Evolutionary conservation across 148 eudicot genomes (phyloP), one percentile per base, ranked within the genome.

Genomic region (Pouteria glomerata): DNA sequence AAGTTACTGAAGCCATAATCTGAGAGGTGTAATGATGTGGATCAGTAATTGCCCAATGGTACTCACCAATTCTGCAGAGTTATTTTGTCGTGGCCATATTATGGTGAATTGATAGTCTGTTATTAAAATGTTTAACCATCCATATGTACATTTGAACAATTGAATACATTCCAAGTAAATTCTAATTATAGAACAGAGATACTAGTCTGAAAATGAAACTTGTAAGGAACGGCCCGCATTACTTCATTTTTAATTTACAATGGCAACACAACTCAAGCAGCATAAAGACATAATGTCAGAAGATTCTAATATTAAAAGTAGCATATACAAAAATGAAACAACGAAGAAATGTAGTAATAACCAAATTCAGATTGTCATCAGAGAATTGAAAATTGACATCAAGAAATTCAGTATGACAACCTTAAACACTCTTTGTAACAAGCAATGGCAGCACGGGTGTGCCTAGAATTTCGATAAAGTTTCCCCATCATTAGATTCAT

Each of bases 341-440:
- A 52, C 2, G 37, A 41, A 21, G 35, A 64, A 44, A 12, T 11
- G 33, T 27, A 6, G 15, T 19, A 11, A 37, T 33, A 34, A 21
- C 37, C 23, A 44, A 44, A 26, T 39, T 63, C 10, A 42, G 8
- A 39, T 39, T 12, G 13, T 14, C 24, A 23, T 63, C 30, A 19
- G 24, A 3, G 1, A 29, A 63, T 26, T 7, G 19, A 19, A 2
- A 51, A 2, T 55, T 26, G 11, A 30, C 37, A 53, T 47, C 44
- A 19, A 50, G 73, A 50, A 23, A 68, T 66, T 74, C 73, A 50
- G 52, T 16, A 48, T 24, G 48, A 79, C 86, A 77, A 93, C 98
- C 96, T 94, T 76, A 94, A 82, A 75, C 93, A 94, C 75, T 94
- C 98, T 80, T 88, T 94, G 75, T 80, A 94, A 82, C 97, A 89